Evolutionary conservation across 1,284 basidiomycete genomes (phyloP), one percentile per base, ranked within the genome.

Genomic region (Trichosporon ovoides): DNA sequence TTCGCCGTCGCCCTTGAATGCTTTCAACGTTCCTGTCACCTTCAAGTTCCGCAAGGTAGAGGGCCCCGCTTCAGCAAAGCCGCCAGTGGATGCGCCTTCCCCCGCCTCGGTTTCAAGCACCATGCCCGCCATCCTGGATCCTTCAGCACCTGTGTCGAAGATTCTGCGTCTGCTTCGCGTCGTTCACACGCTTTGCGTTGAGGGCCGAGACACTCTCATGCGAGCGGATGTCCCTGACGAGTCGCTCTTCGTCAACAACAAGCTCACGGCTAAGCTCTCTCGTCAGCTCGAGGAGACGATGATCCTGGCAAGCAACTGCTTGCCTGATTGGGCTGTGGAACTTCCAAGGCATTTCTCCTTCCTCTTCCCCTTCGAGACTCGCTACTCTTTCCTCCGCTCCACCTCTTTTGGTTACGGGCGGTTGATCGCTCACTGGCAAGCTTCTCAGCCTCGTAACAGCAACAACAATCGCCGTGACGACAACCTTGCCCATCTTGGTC

Each of bases 331-430:
- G 96, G 91, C 94, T 1, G 80, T 90, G 37, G 93, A 97, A 73
- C 83, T 99, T 9, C 93, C 95, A 1, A 88, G 89, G 67, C 86
- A 91, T 67, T 97, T 96, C 82, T 88, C 95, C 0, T 98, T 98
- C 86, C 82, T 98, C 19, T 98, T 98, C 83, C 94, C 95, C 4
- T 98, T 98, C 77, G 89, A 95, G 53, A 94, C 92, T 9, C 88
- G 96, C 33, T 98, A 95, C 78, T 88, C 89, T 61, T 98, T 97
- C 83, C 80, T 98, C 19, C 94, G 98, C 77, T 94, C 91, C 7
- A 97, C 94, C 0, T 93, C 94, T 3, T 98, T 98, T 68, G 96
- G 96, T 55, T 97, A 97, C 74, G 91, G 91, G 1, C 87, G 94
- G 12, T 83, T 98, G 20, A 92, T 98, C 62, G 80, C 89, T 55